Evolutionary conservation across 208 protist species (phyloP), one percentile per base, ranked within the genome.

Genomic region (Wallacemonas sp.): DNA sequence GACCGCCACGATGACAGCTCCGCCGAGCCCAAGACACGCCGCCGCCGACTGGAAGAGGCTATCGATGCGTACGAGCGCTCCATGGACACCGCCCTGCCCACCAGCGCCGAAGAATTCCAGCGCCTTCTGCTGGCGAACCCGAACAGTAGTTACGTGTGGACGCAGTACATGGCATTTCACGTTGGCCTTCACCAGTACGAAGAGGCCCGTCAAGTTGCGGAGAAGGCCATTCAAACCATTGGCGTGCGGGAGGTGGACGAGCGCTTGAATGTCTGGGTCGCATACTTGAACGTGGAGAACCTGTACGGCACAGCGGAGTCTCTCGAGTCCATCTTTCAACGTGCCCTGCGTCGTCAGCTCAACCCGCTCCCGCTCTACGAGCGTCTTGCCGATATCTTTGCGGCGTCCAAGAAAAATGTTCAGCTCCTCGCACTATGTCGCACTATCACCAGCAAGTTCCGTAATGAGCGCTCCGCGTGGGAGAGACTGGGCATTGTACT

Each of bases 261-360:
- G 69, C 77, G 72, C 42, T 72, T 97, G 46, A 98, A 98, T 62
- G 82, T 98, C 6, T 98, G 90, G 90, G 91, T 97, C 27, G 93
- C 94, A 12, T 94, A 96, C 69, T 74, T 98, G 36, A 98, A 98
- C 70, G 45, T 98, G 5, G 96, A 98, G 75, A 97, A 95, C 63
- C 73, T 93, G 22, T 88, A 97, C 62, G 96, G 96, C 55, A 96
- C 88, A 17, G 70, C 80, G 42, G 91, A 97, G 70, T 94, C 88
- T n/a, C 79, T 97, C 31, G 64, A 85, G 28, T 75, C 81, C 2
- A 79, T 97, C 15, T 97, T 96, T 58, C 79, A 90, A 41, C 82
- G 90, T 24, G 91, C 91, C 1, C 65, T 95, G 46, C 83, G 84
- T 58, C 84, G 73, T 24, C 76, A 88, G 61, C 51, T 82, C 4